Evolutionary conservation across 805 yeast species (phyloP), one percentile per base, ranked within the genome.

Genomic region (Vanderwaltozyma polyspora): DNA sequence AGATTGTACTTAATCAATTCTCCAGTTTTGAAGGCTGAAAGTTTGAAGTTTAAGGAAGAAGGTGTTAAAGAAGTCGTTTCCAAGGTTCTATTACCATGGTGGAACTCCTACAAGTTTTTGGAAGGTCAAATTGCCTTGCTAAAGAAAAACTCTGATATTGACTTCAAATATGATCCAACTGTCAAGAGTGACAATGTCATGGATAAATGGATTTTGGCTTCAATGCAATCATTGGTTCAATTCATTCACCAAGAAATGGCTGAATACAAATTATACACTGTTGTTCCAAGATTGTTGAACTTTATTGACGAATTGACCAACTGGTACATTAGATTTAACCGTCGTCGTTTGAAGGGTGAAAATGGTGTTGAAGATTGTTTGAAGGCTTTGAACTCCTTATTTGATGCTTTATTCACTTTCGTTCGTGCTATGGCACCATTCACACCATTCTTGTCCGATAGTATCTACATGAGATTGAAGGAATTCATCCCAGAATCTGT

Each of bases 1-100:
- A 80, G 99, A 64, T 69, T 91, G 54, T 91, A 91, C 59, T 73
- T 91, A 65, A 91, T 91, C 64, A 91, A 89, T 64, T 91, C 98
- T 3, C 98, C 98, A 13, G 96, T 93, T 6, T 71, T 91, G 57
- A 81, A 91, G 52, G 98, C 97, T 30, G 99, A 91, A 66, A 77
- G 95, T 33, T 72, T 91, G 70, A 83, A 86, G 57, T 91, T 91
- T 71, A 87, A 86, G 63, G 99, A 91, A 66, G 97, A 89, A 58
- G 99, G 99, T 66, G 98, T 91, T 28, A 85, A 86, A 55, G 99
- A 91, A 63, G 94, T 91, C 55, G 93, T 91, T 28, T 80, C 96
- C 23, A 84, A 87, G 63, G 98, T 91, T 29, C 66, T 89, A 54
- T 70, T 91, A 52, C 99, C 99, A 51, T 93, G 97, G 98, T 91